Evolutionary conservation across 2,329 filamentous ascomycete genomes (phyloP).

Genomic region (Sporothrix dimorphospora): DNA sequence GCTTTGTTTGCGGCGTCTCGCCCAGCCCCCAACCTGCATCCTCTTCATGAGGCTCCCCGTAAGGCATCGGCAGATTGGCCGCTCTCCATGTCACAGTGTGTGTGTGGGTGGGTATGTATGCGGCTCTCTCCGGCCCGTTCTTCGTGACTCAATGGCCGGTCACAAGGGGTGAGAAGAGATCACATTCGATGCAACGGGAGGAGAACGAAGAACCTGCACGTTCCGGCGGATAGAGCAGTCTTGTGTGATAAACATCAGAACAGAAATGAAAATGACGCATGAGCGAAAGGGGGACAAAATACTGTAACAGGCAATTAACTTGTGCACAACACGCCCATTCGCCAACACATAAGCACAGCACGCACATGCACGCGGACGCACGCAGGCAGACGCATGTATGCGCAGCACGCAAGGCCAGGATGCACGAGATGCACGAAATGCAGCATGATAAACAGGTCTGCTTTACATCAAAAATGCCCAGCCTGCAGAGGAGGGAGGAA

Average conservation of each 20-base stretch:
- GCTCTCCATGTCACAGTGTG: no score
- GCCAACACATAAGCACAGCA: background rate
- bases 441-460: background rate
- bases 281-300: background rate
- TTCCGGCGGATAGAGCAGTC: background rate
- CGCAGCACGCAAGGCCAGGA: background rate
- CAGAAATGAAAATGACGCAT: background rate
- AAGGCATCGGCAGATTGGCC: background rate
- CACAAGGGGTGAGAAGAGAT: background rate
- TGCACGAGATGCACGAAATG: constrained; percentile 4
- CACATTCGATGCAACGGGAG: constrained; percentile 3
- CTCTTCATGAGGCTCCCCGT: background rate
- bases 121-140: background rate
- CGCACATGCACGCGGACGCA: constrained; percentile 6
- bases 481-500: background rate
- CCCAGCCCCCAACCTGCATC: background rate
- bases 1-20: background rate
- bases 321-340: background rate
- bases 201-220: background rate
- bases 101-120: no score
- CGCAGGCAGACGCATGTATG: constrained; percentile 5
- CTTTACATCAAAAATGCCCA: background rate
- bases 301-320: background rate
- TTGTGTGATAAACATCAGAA: background rate
- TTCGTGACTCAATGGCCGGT: background rate